phyloP scores from a whole-genome alignment of 202 grass and related monocot species.

The Zizania palustris region DNA sequence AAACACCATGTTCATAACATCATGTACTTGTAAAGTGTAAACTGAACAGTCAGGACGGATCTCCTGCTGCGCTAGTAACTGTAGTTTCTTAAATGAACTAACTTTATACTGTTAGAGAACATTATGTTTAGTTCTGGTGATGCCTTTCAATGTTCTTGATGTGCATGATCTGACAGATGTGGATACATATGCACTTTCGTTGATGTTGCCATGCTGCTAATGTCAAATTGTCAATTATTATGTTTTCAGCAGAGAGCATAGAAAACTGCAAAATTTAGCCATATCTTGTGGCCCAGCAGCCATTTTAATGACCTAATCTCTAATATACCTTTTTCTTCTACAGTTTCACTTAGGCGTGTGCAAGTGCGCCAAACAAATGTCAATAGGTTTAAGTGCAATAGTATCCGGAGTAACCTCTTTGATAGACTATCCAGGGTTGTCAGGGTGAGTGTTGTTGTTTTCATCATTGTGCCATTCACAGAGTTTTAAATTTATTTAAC shows the following conservation, averaged over 20 bases:
- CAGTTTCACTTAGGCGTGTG: slow-evolving; percentile 57
- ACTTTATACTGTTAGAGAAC: background rate
- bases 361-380: slow-evolving; percentile 48
- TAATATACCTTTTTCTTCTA: slow-evolving; percentile 29
- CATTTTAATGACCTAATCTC: background rate
- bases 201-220: background rate
- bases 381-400: slow-evolving; percentile 66
- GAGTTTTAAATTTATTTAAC: slow-evolving; percentile 29
- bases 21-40: no score
- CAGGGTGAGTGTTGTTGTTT: slow-evolving; percentile 48
- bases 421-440: slow-evolving; percentile 73
- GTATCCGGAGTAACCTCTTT: slow-evolving; percentile 68
- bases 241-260: background rate
- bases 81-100: background rate
- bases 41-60: background rate
- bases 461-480: slow-evolving; percentile 9
- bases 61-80: background rate
- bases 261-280: background rate
- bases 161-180: background rate
- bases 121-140: background rate
- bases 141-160: background rate
- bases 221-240: background rate
- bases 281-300: background rate
- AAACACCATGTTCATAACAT: background rate
- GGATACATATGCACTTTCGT: background rate